Evolutionary conservation across 257 asterid genomes (phyloP).

Genomic region (Primulina huaijiensis): DNA sequence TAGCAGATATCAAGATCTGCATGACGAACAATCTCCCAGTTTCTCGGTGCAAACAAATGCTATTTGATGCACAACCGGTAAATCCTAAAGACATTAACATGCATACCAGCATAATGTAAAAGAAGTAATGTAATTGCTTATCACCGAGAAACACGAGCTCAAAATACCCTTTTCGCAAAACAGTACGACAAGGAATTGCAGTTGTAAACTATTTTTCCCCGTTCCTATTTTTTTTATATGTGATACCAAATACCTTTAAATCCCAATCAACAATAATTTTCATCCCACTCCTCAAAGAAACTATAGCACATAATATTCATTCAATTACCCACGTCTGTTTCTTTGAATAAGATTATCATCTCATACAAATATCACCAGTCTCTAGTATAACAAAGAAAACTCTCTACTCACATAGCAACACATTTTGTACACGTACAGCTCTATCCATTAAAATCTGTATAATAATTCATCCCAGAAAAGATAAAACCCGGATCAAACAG

Average conservation of each 20-base stretch:
- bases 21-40: not conserved
- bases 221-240: not conserved
- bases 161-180: no score
- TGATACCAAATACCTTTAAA: not conserved
- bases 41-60: not conserved
- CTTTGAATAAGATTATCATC: not conserved
- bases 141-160: not conserved
- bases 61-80: not conserved
- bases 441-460: not conserved
- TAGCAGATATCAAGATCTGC: no score
- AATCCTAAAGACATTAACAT: no score
- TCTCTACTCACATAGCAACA: no score
- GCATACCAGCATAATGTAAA: not conserved
- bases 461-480: not conserved
- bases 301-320: not conserved
- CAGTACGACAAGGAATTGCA: no score
- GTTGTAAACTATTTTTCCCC: not conserved
- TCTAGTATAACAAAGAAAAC: no score
- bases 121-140: not conserved
- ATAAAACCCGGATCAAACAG: not conserved
- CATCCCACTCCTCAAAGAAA: not conserved
- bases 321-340: not conserved
- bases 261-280: no score
- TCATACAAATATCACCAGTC: not conserved
- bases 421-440: not conserved